Conservation (phyloP, 441 rosid genomes). For the Gossypium lobatum region DNA sequence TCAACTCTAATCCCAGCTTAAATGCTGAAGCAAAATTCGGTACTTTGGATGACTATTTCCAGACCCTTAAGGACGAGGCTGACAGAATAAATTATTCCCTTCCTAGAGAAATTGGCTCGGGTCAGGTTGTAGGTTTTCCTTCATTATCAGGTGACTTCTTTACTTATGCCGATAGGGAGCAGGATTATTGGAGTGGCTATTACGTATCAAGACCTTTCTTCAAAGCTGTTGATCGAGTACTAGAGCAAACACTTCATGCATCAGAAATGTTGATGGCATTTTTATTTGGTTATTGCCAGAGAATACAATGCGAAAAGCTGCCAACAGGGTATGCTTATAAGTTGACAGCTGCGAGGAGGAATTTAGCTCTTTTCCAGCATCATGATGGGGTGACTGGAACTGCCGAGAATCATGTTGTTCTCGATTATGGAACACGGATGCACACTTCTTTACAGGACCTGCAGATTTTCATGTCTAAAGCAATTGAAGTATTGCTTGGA, state of each 20-base stretch:
- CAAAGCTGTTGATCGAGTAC: constrained; percentile 93
- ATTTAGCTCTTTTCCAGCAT: constrained; percentile 97
- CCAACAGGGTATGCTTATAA: constrained; percentile 72
- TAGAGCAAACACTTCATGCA: constrained; percentile 87
- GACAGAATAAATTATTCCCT: constrained; percentile 71
- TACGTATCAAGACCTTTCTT: constrained; percentile 96
- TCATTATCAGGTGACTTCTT: constrained; percentile 96
- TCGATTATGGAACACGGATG: constrained; percentile 86
- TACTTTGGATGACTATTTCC: constrained; percentile 86
- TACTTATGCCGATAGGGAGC: constrained; percentile 87
- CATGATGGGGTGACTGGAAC: constrained; percentile 99
- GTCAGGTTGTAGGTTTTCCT: constrained; percentile 77
- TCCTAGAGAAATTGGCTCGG: constrained; percentile 80
- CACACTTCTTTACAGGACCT: constrained; percentile 86
- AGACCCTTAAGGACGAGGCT: constrained; percentile 73
- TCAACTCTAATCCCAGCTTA: constrained; percentile 76
- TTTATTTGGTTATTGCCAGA: constrained; percentile 82
- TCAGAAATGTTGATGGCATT: constrained; percentile 86
- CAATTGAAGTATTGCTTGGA: constrained; percentile 79
- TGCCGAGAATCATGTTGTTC: constrained; percentile 91
- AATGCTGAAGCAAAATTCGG: constrained; percentile 88
- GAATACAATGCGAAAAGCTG: constrained; percentile 77
- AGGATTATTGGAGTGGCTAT: constrained; percentile 99
- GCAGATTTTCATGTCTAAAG: constrained; percentile 94
- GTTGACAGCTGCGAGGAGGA: constrained; percentile 94